These are phyloP conservation scores for Yarrowia hollandica DNA, from an alignment of 805 yeast species.

Conservation along the genomic window DNA sequence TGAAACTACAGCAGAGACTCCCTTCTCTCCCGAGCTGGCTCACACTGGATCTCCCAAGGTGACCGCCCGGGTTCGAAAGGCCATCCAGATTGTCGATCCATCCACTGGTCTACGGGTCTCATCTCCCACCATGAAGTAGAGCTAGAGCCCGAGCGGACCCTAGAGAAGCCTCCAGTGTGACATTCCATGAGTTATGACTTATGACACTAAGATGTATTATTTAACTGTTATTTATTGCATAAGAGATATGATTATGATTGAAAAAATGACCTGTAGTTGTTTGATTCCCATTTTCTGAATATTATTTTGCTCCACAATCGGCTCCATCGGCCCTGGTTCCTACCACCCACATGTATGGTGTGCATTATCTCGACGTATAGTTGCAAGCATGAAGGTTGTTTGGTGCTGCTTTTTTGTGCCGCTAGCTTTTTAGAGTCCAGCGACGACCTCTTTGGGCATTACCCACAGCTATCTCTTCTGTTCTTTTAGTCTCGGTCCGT, in stretches of 20 bases:
- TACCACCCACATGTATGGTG: not conserved
- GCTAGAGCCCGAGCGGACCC: not conserved
- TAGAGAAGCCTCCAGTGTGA: not conserved
- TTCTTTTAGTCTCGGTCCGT: no score
- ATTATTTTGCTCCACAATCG: no score
- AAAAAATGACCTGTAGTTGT: not conserved
- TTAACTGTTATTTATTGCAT: conserved; percentile 28
- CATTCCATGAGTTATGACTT: conserved; percentile 23
- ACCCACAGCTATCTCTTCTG: no score
- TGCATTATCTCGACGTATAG: conserved; percentile 18
- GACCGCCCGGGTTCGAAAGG: conserved; percentile 33
- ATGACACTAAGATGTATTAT: conserved; percentile 26
- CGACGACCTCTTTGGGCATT: no score
- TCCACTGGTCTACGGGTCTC: conserved; percentile 46
- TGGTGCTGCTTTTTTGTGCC: no score
- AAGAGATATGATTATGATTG: conserved; percentile 24
- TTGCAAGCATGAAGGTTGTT: conserved; percentile 22
- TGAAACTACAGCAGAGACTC: conserved; percentile 16
- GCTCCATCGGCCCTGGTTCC: no score
- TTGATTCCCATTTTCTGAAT: no score
- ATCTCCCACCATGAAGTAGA: conserved; percentile 24
- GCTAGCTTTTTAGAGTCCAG: no score
- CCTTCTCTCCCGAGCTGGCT: conserved; percentile 15
- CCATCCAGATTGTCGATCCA: conserved; percentile 58
- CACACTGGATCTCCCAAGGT: conserved; percentile 25